These are phyloP conservation scores for Penicillium concentricum DNA, from an alignment of 2,329 filamentous ascomycete genomes.

Conservation along the genomic window DNA sequence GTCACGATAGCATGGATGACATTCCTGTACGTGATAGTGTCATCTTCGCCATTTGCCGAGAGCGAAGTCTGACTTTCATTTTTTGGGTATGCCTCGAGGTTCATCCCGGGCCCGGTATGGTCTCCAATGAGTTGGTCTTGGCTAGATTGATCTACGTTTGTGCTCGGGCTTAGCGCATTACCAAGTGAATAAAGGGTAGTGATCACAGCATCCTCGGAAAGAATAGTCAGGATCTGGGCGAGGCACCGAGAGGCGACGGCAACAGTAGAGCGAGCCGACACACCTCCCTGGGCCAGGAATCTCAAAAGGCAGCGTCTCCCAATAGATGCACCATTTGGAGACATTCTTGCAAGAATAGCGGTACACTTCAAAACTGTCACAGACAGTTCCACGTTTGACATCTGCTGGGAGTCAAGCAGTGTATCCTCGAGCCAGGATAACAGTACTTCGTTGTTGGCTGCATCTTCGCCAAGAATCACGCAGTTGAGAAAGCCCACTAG, in stretches of 20 bases:
- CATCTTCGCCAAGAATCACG: constrained; percentile 74
- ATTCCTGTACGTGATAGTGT: constrained; percentile 74
- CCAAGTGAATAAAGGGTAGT: constrained; percentile 95
- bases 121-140: constrained; percentile 32
- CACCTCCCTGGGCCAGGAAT: constrained; percentile 81
- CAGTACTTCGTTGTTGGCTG: constrained; percentile 74
- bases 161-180: constrained; percentile 80
- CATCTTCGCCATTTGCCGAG: constrained; percentile 71
- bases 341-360: constrained; percentile 75
- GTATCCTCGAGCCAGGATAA: constrained; percentile 84
- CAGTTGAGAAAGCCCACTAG: constrained; percentile 85
- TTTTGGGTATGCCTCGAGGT: constrained; percentile 44
- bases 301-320: constrained; percentile 78
- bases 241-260: constrained; percentile 79
- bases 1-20: constrained; percentile 94
- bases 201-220: constrained; percentile 91
- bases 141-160: constrained; percentile 49
- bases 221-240: constrained; percentile 73
- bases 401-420: constrained; percentile 74
- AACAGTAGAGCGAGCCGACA: constrained; percentile 64
- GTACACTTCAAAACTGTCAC: constrained; percentile 76
- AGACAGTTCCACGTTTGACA: constrained; percentile 75
- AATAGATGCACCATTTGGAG: constrained; percentile 68
- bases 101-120: constrained; percentile 48
- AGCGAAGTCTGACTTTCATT: constrained; percentile 64